Evolutionary conservation across 306 rosid species (phyloP), one percentile per base, ranked within the genome.

Genomic region (Begonia loranthoides): DNA sequence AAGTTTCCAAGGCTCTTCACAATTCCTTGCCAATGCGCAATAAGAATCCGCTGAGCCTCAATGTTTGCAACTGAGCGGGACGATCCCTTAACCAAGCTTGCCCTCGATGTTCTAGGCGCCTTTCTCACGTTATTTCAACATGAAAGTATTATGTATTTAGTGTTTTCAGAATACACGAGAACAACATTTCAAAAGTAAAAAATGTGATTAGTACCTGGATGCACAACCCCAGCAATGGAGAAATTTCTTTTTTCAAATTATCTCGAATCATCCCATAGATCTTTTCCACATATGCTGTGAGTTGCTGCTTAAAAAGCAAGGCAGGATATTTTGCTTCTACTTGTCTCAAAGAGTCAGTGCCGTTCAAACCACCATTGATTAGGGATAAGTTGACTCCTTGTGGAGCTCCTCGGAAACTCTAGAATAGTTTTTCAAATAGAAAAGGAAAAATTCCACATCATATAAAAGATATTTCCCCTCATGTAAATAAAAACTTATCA

Each of bases 291-390:
- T 86, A 92, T 51, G 99, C 99, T 56, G 99, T 92, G 56, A 92
- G 99, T 76, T 92, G 99, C 73, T 92, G 99, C 79, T 92, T 92
- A 68, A 92, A 92, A 65, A 92, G 61, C 57, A 92, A 74, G 10
- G 99, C 99, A 3, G 99, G 99, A 71, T 92, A 92, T 62, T 92
- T 92, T 11, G 99, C 99, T 76, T 92, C 99, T 60, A 92, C 96
- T 78, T 83, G 99, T 52, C 99, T 81, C 45, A 92, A 83, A 64
- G 79, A 96, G 50, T 92, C 96, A 59, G 80, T 60, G 58, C 94
- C 81, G 55, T 92, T 28, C 9, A 28, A 82, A 52, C 99, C 73
- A 39, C 99, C 84, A 68, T 73, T 87, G 53, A 92, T 73, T 78
- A 87, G 83, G 24, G 99, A 63, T 52, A 92, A 70, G 51, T 93